Evolutionary conservation across 148 eudicot species (phyloP).

Genomic region (Vaccinium macrocarpon): DNA sequence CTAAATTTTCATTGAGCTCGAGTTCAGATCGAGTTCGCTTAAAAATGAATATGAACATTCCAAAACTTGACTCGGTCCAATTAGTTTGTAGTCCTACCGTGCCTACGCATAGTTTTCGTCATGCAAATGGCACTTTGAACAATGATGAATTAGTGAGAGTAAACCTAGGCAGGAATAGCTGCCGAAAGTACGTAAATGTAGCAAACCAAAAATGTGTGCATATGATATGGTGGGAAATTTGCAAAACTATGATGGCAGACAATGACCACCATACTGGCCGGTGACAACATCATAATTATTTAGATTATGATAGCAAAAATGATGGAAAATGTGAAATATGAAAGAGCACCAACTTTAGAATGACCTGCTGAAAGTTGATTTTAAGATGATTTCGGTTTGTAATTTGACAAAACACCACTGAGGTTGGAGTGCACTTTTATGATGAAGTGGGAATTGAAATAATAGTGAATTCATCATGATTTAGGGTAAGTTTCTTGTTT

Average conservation of each 20-base stretch:
- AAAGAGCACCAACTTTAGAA: not conserved
- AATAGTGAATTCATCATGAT: no score
- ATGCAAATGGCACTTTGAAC: not conserved
- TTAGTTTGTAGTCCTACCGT: no score
- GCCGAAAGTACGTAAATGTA: not conserved
- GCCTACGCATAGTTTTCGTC: not conserved
- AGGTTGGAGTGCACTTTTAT: not conserved
- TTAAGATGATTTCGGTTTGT: not conserved
- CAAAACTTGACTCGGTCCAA: no score
- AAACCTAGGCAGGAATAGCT: not conserved
- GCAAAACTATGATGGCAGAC: not conserved
- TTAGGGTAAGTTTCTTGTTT: no score
- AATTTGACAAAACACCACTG: not conserved
- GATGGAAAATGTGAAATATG: not conserved
- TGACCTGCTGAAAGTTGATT: not conserved
- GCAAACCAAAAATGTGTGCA: not conserved
- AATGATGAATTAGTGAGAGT: not conserved
- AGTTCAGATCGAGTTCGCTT: no score
- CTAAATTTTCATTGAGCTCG: no score
- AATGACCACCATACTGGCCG: not conserved
- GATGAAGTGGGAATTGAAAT: not conserved
- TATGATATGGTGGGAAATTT: not conserved
- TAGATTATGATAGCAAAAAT: not conserved
- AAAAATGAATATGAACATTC: no score
- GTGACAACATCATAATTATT: not conserved